Conservation (phyloP, 305 asterid species). For the Caryopteris hybrid region DNA sequence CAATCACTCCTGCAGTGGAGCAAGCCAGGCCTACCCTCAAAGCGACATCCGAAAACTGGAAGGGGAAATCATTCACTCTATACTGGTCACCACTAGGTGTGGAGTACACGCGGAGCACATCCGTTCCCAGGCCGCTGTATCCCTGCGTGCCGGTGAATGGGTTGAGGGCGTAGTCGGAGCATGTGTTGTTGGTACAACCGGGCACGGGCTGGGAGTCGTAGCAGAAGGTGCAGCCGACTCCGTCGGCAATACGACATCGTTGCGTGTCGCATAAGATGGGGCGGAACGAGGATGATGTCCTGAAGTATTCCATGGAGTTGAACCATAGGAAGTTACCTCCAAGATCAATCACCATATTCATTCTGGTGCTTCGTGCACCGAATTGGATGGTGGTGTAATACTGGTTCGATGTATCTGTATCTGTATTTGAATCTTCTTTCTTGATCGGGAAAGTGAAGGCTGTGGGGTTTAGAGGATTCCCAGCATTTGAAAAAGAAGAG, state of each 20-base stretch:
- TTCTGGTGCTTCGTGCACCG: constrained; percentile 35
- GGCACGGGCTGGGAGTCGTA: constrained; percentile 26
- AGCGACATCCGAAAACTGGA: constrained; percentile 34
- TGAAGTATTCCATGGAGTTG: constrained; percentile 33
- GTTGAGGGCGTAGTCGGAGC: constrained; percentile 40
- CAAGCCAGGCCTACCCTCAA: constrained; percentile 22
- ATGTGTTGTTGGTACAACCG: constrained; percentile 43
- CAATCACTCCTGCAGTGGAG: constrained; percentile 26
- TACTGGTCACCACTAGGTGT: background rate
- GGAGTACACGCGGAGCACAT: constrained; percentile 13
- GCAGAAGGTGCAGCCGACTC: constrained; percentile 35
- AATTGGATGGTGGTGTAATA: constrained; percentile 37
- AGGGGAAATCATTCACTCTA: constrained; percentile 20
- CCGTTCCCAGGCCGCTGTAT: constrained; percentile 38
- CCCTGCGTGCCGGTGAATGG: constrained; percentile 44
- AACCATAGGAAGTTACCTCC: constrained; percentile 44
- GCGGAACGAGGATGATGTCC: constrained; percentile 33
- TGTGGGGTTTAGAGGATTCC: constrained; percentile 21
- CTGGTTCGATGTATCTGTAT: constrained; percentile 30
- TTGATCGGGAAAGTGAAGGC: constrained; percentile 36
- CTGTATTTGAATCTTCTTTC: no score
- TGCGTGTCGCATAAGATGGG: constrained; percentile 37
- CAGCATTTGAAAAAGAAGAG: constrained; percentile 15
- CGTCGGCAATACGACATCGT: constrained; percentile 23
- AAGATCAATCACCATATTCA: constrained; percentile 37